phyloP scores from a whole-genome alignment of 257 asterid species.

The Knoxia roxburghii region DNA sequence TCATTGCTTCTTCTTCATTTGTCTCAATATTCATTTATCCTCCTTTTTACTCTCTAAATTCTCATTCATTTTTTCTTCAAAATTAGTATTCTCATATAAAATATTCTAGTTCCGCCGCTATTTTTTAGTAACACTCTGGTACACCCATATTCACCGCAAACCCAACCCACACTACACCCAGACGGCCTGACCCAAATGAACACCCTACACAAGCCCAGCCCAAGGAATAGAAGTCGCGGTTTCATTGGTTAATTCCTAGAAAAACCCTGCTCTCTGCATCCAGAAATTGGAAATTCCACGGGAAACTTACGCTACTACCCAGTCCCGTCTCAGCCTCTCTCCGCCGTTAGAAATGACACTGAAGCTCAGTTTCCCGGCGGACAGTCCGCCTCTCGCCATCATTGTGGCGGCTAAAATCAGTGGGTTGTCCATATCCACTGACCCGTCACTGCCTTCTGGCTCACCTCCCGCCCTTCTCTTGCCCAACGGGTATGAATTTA shows the following conservation, averaged over 20 bases:
- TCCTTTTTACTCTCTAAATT: too few relatives aligned
- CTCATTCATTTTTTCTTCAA: too few relatives aligned
- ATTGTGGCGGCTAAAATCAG: conserved; percentile 72
- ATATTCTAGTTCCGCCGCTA: too few relatives aligned
- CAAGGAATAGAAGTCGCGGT: not conserved
- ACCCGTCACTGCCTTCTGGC: conserved; percentile 40
- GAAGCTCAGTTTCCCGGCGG: conserved; percentile 39
- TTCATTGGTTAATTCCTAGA: not conserved
- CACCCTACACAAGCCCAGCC: too few relatives aligned
- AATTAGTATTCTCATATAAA: too few relatives aligned
- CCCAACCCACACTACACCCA: too few relatives aligned
- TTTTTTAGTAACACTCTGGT: too few relatives aligned
- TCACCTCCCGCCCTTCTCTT: conserved; percentile 51
- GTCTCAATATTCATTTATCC: too few relatives aligned
- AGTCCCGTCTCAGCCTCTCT: not conserved
- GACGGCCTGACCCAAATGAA: too few relatives aligned
- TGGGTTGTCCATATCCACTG: conserved; percentile 37
- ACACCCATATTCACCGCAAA: too few relatives aligned
- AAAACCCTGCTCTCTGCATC: not conserved
- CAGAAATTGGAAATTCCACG: not conserved
- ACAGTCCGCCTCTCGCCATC: conserved; percentile 62
- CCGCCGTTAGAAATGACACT: conserved; percentile 39
- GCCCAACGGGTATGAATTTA: conserved; percentile 39
- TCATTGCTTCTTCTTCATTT: too few relatives aligned
- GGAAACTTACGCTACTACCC: not conserved